phyloP scores from a whole-genome alignment of 345 rosid genomes.

The Populus alba region DNA sequence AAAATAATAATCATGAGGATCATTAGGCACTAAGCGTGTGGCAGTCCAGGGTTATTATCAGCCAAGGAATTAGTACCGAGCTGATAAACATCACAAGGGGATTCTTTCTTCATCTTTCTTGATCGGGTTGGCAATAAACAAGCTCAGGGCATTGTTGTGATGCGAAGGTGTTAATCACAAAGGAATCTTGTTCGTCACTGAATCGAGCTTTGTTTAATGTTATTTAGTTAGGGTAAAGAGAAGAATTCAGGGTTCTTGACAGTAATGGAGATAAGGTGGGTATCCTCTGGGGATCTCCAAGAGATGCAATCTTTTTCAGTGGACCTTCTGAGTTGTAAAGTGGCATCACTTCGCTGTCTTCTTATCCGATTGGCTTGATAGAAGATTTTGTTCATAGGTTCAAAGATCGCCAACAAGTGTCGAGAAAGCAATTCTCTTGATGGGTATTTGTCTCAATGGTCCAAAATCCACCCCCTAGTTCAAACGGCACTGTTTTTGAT shows the following conservation, averaged over 20 bases:
- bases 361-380: not conserved
- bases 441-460: not conserved
- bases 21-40: not conserved
- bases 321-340: not conserved
- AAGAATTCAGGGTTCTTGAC: not conserved
- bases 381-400: not conserved
- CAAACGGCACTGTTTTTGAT: no score
- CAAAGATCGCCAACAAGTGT: not conserved
- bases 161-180: not conserved
- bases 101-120: not conserved
- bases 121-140: not conserved
- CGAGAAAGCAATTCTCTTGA: not conserved
- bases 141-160: not conserved
- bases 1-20: not conserved
- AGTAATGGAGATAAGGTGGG: not conserved
- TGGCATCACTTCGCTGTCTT: not conserved
- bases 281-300: constrained; percentile 10
- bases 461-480: not conserved
- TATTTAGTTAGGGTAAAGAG: not conserved
- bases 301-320: not conserved
- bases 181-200: not conserved
- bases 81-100: not conserved
- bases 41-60: not conserved
- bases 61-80: not conserved
- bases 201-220: not conserved